Evolutionary conservation across 1,284 basidiomycete genomes (phyloP).

Genomic region (Pseudozyma sp.): DNA sequence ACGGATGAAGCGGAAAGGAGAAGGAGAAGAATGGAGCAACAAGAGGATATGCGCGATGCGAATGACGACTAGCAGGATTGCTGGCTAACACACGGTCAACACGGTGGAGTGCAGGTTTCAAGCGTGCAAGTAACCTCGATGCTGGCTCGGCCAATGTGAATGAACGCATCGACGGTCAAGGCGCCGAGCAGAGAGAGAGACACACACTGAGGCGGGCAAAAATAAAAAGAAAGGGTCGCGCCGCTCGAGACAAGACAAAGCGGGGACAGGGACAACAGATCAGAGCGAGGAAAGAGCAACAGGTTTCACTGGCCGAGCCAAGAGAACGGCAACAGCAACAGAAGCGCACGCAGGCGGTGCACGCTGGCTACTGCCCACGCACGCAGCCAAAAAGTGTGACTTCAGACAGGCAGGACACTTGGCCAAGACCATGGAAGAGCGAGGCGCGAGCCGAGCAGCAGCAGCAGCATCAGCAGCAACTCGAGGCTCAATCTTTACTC

Average conservation of each 20-base stretch:
- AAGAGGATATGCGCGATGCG: not conserved
- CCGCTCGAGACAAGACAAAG: not conserved
- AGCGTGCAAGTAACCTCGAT: not conserved
- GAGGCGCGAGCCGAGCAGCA: conserved; percentile 2
- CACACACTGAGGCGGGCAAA: not conserved
- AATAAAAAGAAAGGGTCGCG: not conserved
- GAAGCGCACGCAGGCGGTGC: no score
- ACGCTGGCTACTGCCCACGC: no score
- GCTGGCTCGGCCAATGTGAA: not conserved
- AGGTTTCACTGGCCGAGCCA: not conserved
- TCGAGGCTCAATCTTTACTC: no score
- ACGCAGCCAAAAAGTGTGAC: not conserved
- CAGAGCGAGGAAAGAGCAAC: not conserved
- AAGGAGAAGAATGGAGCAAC: not conserved
- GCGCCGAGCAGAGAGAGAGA: not conserved
- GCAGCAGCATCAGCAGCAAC: not conserved
- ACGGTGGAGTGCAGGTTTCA: no score
- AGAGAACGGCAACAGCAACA: no score
- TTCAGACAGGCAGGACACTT: not conserved
- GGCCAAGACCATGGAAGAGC: not conserved
- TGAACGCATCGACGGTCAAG: not conserved
- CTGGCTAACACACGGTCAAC: not conserved
- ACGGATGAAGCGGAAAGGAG: not conserved
- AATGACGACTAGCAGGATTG: not conserved
- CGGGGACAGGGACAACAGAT: not conserved